phyloP scores from a whole-genome alignment of 1,284 basidiomycete genomes.

The Rhodotorula mucilaginosa region DNA sequence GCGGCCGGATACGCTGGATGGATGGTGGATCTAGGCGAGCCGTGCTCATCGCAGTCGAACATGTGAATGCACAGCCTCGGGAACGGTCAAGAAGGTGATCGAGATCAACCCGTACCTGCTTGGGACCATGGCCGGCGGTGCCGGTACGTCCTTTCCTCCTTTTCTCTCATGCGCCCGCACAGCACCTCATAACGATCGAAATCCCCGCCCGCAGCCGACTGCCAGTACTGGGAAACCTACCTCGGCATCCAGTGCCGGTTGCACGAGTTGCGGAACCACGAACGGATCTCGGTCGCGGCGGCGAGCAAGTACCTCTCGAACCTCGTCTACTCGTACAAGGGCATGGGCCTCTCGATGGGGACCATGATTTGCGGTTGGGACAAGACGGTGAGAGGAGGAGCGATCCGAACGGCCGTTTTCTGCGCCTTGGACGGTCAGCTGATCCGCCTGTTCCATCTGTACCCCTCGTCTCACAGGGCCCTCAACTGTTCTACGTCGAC shows the following conservation, averaged over 20 bases:
- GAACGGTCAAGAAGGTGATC: conserved; percentile 98
- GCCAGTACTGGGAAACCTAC: conserved; percentile 97
- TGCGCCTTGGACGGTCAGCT: neutral
- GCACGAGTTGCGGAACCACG: conserved; percentile 94
- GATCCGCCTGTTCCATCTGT: neutral
- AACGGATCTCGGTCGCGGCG: conserved; percentile 96
- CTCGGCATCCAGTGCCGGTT: conserved; percentile 96
- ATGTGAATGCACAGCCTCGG: conserved; percentile 62
- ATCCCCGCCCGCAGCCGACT: conserved; percentile 62
- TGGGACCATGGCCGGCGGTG: conserved; percentile 99
- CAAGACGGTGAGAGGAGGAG: conserved; percentile 71
- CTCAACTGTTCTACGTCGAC: conserved; percentile 95
- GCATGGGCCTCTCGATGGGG: conserved; percentile 99
- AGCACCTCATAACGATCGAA: neutral
- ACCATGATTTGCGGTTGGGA: conserved; percentile 99
- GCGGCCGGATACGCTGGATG: neutral
- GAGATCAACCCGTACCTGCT: conserved; percentile 99
- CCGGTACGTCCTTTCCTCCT: conserved; percentile 59
- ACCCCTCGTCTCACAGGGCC: conserved; percentile 59
- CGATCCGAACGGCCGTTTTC: neutral
- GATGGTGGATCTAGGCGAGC: neutral
- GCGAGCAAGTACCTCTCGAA: conserved; percentile 97
- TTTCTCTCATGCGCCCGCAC: neutral
- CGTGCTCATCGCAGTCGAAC: neutral
- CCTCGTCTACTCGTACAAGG: conserved; percentile 96